Evolutionary conservation across 225 moss, liverwort and hornwort species (phyloP).

Genomic region (Sphagnum contortum): DNA sequence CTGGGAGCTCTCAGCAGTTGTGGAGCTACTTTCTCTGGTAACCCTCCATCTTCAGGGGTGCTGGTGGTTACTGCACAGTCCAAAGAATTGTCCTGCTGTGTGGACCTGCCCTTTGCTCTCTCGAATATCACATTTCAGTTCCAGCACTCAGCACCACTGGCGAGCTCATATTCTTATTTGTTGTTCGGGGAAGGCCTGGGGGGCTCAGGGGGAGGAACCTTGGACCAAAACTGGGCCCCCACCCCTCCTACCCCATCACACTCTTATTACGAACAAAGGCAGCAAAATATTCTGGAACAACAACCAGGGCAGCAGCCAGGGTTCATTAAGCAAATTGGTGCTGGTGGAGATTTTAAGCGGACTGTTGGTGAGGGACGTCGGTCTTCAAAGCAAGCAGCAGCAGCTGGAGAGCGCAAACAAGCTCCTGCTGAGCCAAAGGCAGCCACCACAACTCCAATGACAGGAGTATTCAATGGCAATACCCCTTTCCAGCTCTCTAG

Average conservation of each 20-base stretch:
- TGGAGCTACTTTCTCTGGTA: neutral
- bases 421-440: conserved; percentile 31
- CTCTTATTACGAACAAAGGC: conserved; percentile 32
- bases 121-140: conserved; percentile 21
- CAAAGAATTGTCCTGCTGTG: too few relatives aligned
- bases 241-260: conserved; percentile 22
- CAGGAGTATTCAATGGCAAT: conserved; percentile 75
- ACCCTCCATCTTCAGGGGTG: neutral
- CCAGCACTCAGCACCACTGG: conserved; percentile 51
- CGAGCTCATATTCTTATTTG: conserved; percentile 59
- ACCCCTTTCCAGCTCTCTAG: conserved; percentile 67
- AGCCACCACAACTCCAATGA: conserved; percentile 37
- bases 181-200: conserved; percentile 50
- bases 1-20: neutral
- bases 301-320: conserved; percentile 25
- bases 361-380: conserved; percentile 50
- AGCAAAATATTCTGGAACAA: conserved; percentile 28
- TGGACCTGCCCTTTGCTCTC: neutral
- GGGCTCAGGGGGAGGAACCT: conserved; percentile 34
- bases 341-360: conserved; percentile 29
- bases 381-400: conserved; percentile 30
- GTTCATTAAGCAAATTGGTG: conserved; percentile 4
- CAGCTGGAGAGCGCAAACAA: conserved; percentile 13
- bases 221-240: conserved; percentile 46
- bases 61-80: neutral